Evolutionary conservation across 106 monocot species (phyloP).

Genomic region (Iris macrosiphon): DNA sequence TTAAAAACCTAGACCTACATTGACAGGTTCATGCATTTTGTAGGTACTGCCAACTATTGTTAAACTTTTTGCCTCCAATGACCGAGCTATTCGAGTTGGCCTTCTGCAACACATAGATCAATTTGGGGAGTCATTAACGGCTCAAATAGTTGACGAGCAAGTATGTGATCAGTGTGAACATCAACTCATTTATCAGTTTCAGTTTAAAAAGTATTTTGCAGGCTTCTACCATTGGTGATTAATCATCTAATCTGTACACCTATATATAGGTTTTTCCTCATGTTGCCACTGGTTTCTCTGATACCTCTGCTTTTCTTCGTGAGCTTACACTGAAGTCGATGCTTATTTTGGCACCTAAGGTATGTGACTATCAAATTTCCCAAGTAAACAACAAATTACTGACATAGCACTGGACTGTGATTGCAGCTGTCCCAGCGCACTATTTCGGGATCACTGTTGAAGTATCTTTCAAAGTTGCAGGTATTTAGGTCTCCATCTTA

Average conservation of each 20-base stretch:
- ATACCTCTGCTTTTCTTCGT: slow-evolving; percentile 97
- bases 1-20: too few relatives aligned
- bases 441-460: slow-evolving; percentile 84
- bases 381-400: too few relatives aligned
- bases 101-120: slow-evolving; percentile 93
- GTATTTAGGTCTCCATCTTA: slow-evolving; percentile 26
- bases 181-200: not conserved
- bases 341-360: slow-evolving; percentile 94
- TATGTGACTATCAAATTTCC: slow-evolving; percentile 19
- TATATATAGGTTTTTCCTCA: slow-evolving; percentile 77
- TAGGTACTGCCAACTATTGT: slow-evolving; percentile 80
- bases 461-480: slow-evolving; percentile 98
- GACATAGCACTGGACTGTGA: not conserved
- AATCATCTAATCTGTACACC: not conserved
- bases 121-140: slow-evolving; percentile 76
- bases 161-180: slow-evolving; percentile 21
- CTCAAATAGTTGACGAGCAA: slow-evolving; percentile 87
- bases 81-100: slow-evolving; percentile 79
- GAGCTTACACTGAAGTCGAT: slow-evolving; percentile 93
- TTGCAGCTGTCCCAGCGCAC: slow-evolving; percentile 95
- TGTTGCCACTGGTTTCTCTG: slow-evolving; percentile 95
- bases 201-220: not conserved
- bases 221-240: not conserved
- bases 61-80: slow-evolving; percentile 86
- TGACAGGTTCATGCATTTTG: not conserved